Conservation (phyloP, 176 grass and related monocot species). For the Musa beccarii region DNA sequence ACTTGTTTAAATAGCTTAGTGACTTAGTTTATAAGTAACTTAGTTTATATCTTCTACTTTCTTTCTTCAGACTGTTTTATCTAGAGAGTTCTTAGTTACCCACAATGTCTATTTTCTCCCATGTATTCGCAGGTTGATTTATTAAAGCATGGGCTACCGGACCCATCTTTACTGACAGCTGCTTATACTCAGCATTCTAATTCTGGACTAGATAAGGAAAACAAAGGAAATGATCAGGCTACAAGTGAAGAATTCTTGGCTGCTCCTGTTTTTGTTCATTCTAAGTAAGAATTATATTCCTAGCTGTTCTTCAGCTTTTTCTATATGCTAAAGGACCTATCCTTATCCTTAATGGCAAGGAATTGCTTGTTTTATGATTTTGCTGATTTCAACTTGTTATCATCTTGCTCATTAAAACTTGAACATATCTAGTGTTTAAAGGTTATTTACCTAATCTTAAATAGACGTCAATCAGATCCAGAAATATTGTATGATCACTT, state of each 20-base stretch:
- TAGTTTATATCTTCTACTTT: neutral
- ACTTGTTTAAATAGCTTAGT: neutral
- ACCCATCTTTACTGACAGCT: constrained; percentile 60
- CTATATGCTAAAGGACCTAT: neutral
- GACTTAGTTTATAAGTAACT: neutral
- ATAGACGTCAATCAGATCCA: no score
- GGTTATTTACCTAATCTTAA: no score
- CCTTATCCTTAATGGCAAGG: no score
- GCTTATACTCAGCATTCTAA: constrained; percentile 25
- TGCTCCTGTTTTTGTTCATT: constrained; percentile 80
- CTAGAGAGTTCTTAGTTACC: neutral
- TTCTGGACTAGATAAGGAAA: constrained; percentile 63
- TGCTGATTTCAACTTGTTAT: no score
- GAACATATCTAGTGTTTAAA: no score
- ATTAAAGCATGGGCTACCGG: constrained; percentile 81
- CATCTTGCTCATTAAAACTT: no score
- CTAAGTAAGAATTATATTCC: constrained; percentile 41
- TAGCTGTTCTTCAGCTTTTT: neutral
- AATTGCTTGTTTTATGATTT: no score
- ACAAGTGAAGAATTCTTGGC: constrained; percentile 54
- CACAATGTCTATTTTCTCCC: neutral
- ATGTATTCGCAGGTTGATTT: constrained; percentile 64
- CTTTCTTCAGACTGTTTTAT: neutral
- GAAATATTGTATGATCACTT: no score
- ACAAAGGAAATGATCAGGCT: constrained; percentile 41